Conservation (phyloP, 768 basidiomycete genomes). For the Pulveroboletus sp. region DNA sequence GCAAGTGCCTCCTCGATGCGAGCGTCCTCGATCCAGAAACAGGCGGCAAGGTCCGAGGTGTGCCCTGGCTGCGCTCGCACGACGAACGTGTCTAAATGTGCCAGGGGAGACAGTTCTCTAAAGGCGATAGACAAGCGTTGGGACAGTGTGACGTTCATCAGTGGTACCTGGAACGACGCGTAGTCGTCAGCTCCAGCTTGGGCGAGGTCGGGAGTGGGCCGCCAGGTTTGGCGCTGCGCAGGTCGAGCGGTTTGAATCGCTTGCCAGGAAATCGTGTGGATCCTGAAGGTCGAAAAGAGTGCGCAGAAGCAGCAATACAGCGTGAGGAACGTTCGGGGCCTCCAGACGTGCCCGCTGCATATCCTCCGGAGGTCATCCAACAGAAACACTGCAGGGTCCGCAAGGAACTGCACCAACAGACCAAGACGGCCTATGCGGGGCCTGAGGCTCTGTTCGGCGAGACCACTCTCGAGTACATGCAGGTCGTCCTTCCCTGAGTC, state of each 20-base stretch:
- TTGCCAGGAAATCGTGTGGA: constrained; percentile 14
- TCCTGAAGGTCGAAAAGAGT: constrained; percentile 33
- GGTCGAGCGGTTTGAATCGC: not conserved
- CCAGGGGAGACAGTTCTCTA: constrained; percentile 23
- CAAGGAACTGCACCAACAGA: constrained; percentile 27
- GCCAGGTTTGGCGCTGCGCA: not conserved
- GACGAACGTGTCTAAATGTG: constrained; percentile 36
- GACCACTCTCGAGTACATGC: constrained; percentile 15
- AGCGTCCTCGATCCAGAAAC: constrained; percentile 44
- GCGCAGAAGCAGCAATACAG: constrained; percentile 43
- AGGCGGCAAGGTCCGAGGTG: constrained; percentile 38
- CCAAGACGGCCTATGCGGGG: constrained; percentile 15
- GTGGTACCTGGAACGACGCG: constrained; percentile 12
- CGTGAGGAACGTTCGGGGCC: constrained; percentile 31
- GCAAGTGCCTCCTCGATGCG: constrained; percentile 32
- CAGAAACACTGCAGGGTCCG: constrained; percentile 23
- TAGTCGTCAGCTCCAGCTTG: not conserved
- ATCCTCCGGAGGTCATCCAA: constrained; percentile 26
- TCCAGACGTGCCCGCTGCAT: constrained; percentile 21
- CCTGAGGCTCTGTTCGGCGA: constrained; percentile 12
- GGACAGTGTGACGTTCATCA: constrained; percentile 27
- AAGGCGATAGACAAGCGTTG: constrained; percentile 38
- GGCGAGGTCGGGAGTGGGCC: not conserved
- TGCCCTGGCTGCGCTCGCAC: constrained; percentile 18
- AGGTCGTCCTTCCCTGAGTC: constrained; percentile 10